Evolutionary conservation across 2,329 filamentous ascomycete genomes (phyloP).

Genomic region (Beauveria varroae): DNA sequence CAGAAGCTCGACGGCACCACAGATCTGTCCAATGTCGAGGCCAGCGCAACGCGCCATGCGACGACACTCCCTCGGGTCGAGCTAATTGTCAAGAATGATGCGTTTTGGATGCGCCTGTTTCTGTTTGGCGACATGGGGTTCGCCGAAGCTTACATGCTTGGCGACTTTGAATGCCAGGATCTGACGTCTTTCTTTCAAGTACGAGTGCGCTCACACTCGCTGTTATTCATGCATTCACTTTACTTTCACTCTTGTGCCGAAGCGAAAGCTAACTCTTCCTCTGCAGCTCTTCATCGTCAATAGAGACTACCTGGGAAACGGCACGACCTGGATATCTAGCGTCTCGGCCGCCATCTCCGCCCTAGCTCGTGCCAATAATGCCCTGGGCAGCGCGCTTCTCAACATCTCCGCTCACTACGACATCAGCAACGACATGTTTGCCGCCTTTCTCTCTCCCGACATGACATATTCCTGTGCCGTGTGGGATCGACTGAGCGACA

Average conservation of each 20-base stretch:
- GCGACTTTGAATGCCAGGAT: constrained; percentile 59
- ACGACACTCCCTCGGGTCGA: constrained; percentile 37
- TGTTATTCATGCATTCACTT: no score
- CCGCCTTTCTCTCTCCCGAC: constrained; percentile 63
- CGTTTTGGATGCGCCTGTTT: constrained; percentile 63
- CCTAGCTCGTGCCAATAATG: constrained; percentile 51
- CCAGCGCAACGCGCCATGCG: constrained; percentile 26
- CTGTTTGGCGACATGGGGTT: constrained; percentile 72
- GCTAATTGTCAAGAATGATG: constrained; percentile 54
- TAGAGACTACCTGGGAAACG: constrained; percentile 55
- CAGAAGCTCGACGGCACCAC: constrained; percentile 34
- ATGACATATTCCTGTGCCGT: constrained; percentile 72
- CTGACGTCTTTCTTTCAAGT: constrained; percentile 62
- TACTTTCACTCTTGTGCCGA: neutral
- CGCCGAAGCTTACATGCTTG: constrained; percentile 65
- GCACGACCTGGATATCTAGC: constrained; percentile 53
- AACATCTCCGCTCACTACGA: constrained; percentile 70
- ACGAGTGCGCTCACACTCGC: constrained; percentile 14
- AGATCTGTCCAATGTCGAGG: constrained; percentile 27
- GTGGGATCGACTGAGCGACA: constrained; percentile 33
- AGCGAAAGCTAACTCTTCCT: neutral
- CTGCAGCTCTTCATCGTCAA: constrained; percentile 62
- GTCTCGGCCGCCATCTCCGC: constrained; percentile 50
- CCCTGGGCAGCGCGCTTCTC: constrained; percentile 48
- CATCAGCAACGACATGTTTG: constrained; percentile 70